Base-by-base conservation (phyloP, 2,329 filamentous ascomycete genomes). In the Claviceps sp. region DNA sequence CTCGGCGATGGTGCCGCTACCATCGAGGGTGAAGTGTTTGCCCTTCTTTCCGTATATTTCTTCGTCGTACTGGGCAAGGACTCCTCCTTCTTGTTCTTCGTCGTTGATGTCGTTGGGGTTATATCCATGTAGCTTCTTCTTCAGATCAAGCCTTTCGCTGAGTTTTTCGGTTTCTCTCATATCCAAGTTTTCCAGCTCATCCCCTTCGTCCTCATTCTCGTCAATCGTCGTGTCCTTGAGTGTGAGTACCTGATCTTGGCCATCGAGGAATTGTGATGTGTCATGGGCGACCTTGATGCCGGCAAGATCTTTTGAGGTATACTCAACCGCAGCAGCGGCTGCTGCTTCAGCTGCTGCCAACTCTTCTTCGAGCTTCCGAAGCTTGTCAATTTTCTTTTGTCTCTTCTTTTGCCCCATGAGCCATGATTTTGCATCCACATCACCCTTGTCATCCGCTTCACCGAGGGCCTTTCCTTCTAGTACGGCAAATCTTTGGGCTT, bases 231-330 rank as follows among this genome's bases (percentile, higher is more conserved):
- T 80, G 68, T 98, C 93, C 63, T 95, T 96, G n/a, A 98, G 77
- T 0, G 91, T 96, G 50, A 98, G 73, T 37, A 98, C 82, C 63
- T 97, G 89, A 54, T 95, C 90, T 54, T 87, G 83, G 18, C 80
- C 85, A 50, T 88, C 88, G 24, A 87, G 82, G 56, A 98, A 91
- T 22, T 86, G 79, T 4, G 79, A 80, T 54, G 90, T 69, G 64
- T 95, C 88, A 65, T 98, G 93, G 4, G 84, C 90, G 50, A 98
- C 91, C 65, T 88, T 93, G 60, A 98, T 83, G 40, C 91, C 93
- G 0, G 88, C 85, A 48, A 97, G 74, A 63, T 97, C 90, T 55
- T 85, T 85, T 4, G 88, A 81, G 0, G 87, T 90, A 66, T 96
- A 95, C 61, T 91, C 67, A 20, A 74, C 65, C 16, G 71, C 82